Conservation (phyloP, 306 rosid genomes). For the Sesbania bispinosa region DNA sequence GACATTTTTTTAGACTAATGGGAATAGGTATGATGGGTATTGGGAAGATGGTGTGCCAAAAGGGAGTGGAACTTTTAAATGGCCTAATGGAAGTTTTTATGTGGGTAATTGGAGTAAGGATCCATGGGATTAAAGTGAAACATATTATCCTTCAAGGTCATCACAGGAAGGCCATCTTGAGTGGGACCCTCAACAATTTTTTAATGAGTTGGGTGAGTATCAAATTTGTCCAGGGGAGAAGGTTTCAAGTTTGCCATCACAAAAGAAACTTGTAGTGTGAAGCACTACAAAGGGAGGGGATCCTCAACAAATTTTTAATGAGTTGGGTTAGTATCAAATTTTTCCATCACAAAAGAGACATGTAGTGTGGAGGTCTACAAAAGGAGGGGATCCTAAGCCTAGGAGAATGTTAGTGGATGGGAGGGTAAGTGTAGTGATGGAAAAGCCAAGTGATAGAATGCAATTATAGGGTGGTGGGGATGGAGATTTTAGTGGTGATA, state of each 20-base stretch:
- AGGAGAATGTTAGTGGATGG: conserved; percentile 58
- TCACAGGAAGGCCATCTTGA: no score
- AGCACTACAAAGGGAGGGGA: conserved; percentile 68
- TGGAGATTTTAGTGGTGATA: conserved; percentile 4
- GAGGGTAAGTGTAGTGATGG: conserved; percentile 67
- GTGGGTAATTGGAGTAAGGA: no score
- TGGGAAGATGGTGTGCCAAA: conserved; percentile 76
- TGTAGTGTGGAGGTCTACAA: no score
- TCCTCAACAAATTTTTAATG: no score
- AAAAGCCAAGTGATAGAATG: no score
- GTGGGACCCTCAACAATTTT: conserved; percentile 68
- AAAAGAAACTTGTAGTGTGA: conserved; percentile 79
- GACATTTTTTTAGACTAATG: conserved; percentile 52
- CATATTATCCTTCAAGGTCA: no score
- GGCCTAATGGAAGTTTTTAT: conserved; percentile 71
- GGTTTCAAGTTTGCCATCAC: conserved; percentile 68
- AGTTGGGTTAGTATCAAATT: no score
- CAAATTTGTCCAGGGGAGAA: conserved; percentile 55
- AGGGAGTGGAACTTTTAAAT: conserved; percentile 61
- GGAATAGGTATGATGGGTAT: conserved; percentile 59
- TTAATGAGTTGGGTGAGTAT: conserved; percentile 35
- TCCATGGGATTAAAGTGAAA: no score
- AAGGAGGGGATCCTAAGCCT: conserved; percentile 41
- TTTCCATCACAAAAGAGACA: no score
- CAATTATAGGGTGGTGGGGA: conserved; percentile 51